Base-by-base conservation (phyloP, 345 rosid genomes). In the Mercurialis annua region DNA sequence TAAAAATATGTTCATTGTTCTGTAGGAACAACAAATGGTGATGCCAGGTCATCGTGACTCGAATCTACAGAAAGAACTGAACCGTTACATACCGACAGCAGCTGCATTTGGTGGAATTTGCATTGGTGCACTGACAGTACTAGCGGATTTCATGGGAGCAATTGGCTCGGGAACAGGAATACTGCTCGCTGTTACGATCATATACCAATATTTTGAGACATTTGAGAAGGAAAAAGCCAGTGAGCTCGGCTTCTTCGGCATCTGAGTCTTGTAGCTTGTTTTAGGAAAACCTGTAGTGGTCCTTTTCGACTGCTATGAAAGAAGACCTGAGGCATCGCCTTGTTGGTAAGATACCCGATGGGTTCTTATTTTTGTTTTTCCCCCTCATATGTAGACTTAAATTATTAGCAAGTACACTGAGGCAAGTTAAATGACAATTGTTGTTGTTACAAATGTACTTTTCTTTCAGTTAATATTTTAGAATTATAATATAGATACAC, bases 11-110 rank as follows among this genome's bases (percentile, higher is more conserved):
- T n/a, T n/a, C n/a, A n/a, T n/a, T n/a, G n/a, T n/a, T n/a, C n/a
- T 61, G 36, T 54, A 90, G 96, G 96, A 90, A 78, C 96, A 90
- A 86, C 96, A 90, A 87, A 90, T 90, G 96, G 93, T 90, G 72
- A 90, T 90, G 97, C 97, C 97, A 0, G 94, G 97, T 34, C 97
- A 90, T 56, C 82, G 97, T 54, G 97, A 90, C 58, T 86, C 94
- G 17, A 90, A 88, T 83, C 73, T 90, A 8, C 93, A 88, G 72
- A 88, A 90, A 71, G 94, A 90, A 78, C 71, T 90, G 69, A 87
- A 86, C 78, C 85, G 97, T 34, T 90, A 90, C 71, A 90, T 90
- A 64, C 97, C 97, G 67, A 90, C 97, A 0, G 97, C 94, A n/a
- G 97, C 97, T 0, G 93, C 96, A 33, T 90, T 90, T 18, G 96